Conservation (phyloP, 257 asterid genomes). For the Gentiana straminea region DNA sequence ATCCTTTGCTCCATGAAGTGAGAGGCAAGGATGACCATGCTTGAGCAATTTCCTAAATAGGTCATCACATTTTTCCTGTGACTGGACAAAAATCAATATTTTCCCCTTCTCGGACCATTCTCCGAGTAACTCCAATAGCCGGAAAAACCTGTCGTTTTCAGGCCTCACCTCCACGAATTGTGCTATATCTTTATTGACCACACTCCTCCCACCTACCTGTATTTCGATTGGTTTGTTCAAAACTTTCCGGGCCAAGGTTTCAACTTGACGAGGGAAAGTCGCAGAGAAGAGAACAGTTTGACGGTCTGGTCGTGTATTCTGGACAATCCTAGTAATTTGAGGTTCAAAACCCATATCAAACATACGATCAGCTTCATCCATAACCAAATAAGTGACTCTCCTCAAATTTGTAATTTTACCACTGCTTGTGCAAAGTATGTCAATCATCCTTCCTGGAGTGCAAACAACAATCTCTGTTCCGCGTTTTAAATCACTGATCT, state of each 20-base stretch:
- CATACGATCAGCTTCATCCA: conserved; percentile 95
- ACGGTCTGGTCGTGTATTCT: conserved; percentile 78
- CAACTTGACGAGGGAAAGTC: conserved; percentile 88
- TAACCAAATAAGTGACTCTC: conserved; percentile 77
- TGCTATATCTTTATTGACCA: conserved; percentile 78
- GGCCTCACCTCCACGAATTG: conserved; percentile 87
- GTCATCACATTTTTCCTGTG: conserved; percentile 81
- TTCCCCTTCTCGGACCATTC: conserved; percentile 89
- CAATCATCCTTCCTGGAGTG: conserved; percentile 92
- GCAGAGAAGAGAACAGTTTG: conserved; percentile 87
- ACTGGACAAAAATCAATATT: conserved; percentile 58
- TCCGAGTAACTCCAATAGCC: conserved; percentile 68
- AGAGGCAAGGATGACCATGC: conserved; percentile 74
- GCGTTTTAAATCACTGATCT: conserved; percentile 77
- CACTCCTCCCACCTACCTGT: conserved; percentile 91
- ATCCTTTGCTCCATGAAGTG: conserved; percentile 86
- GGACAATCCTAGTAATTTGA: conserved; percentile 79
- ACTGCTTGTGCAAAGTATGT: conserved; percentile 70
- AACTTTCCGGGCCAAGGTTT: conserved; percentile 74
- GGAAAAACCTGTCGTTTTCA: conserved; percentile 59
- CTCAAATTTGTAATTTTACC: conserved; percentile 84
- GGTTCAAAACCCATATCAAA: conserved; percentile 96
- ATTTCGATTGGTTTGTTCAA: conserved; percentile 70
- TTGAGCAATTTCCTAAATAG: conserved; percentile 51
- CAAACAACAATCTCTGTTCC: conserved; percentile 89